phyloP scores from a whole-genome alignment of 768 basidiomycete genomes.

The Psilocybe cubensis region DNA sequence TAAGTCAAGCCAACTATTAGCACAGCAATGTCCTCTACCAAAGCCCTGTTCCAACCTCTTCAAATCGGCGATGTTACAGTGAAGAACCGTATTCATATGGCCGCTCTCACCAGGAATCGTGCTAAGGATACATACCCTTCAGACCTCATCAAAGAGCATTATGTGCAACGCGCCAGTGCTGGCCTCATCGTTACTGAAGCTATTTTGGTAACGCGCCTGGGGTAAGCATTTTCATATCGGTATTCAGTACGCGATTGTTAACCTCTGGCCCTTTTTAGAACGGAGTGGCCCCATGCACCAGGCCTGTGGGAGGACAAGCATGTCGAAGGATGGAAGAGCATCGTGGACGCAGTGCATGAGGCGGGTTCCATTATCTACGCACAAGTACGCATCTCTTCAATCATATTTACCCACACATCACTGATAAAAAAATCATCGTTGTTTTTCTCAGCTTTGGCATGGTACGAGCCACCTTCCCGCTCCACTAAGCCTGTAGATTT shows the following conservation, averaged over 20 bases:
- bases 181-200: slow-evolving; percentile 46
- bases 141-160: slow-evolving; percentile 42
- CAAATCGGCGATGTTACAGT: slow-evolving; percentile 38
- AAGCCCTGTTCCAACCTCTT: slow-evolving; percentile 34
- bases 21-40: not conserved
- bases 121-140: slow-evolving; percentile 40
- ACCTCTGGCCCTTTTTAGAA: slow-evolving; percentile 30
- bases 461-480: slow-evolving; percentile 23
- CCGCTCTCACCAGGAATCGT: slow-evolving; percentile 45
- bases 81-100: slow-evolving; percentile 42
- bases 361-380: slow-evolving; percentile 46
- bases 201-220: slow-evolving; percentile 43
- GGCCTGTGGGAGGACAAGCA: slow-evolving; percentile 51
- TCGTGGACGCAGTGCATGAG: slow-evolving; percentile 49
- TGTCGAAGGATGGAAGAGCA: slow-evolving; percentile 45
- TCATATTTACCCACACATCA: not conserved
- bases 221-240: slow-evolving; percentile 27
- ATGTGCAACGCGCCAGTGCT: slow-evolving; percentile 41
- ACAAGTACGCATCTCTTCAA: slow-evolving; percentile 31
- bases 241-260: not conserved
- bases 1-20: not conserved
- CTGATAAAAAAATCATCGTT: not conserved
- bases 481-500: not conserved
- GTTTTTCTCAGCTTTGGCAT: slow-evolving; percentile 35
- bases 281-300: slow-evolving; percentile 47